Conservation (phyloP, 2,329 filamentous ascomycete genomes). For the Ciborinia camelliae region DNA sequence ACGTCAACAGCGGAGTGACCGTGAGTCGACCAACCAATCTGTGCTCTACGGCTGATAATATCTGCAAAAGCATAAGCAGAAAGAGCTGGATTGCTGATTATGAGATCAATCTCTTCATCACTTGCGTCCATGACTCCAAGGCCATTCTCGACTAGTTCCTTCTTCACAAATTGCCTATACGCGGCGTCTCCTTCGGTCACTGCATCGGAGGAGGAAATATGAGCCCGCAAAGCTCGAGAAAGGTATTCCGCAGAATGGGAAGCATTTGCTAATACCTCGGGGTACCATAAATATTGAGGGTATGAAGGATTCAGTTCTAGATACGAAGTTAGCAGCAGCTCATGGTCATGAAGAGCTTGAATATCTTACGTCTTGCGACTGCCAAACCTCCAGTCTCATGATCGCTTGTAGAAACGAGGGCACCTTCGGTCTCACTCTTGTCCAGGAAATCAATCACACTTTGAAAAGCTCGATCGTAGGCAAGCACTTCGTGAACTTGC, state of each 20-base stretch:
- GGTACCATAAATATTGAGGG: conserved; percentile 76
- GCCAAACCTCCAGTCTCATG: conserved; percentile 93
- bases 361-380: conserved; percentile 66
- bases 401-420: conserved; percentile 88
- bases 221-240: conserved; percentile 56
- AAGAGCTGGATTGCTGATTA: conserved; percentile 57
- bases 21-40: conserved; percentile 91
- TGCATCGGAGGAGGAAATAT: conserved; percentile 44
- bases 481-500: conserved; percentile 88
- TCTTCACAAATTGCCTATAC: conserved; percentile 59
- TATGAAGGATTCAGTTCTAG: conserved; percentile 58
- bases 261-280: conserved; percentile 74
- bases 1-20: conserved; percentile 93
- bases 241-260: conserved; percentile 72
- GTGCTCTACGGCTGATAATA: conserved; percentile 82
- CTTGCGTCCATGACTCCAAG: conserved; percentile 75
- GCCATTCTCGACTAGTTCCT: conserved; percentile 62
- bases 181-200: conserved; percentile 37
- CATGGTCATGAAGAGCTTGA: background rate
- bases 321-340: conserved; percentile 8
- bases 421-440: conserved; percentile 65
- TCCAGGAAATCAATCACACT: conserved; percentile 82
- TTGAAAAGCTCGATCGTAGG: conserved; percentile 84
- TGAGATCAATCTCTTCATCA: conserved; percentile 63
- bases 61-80: conserved; percentile 65